Evolutionary conservation across 148 eudicot species (phyloP).

Genomic region (Camellia granthamiana): DNA sequence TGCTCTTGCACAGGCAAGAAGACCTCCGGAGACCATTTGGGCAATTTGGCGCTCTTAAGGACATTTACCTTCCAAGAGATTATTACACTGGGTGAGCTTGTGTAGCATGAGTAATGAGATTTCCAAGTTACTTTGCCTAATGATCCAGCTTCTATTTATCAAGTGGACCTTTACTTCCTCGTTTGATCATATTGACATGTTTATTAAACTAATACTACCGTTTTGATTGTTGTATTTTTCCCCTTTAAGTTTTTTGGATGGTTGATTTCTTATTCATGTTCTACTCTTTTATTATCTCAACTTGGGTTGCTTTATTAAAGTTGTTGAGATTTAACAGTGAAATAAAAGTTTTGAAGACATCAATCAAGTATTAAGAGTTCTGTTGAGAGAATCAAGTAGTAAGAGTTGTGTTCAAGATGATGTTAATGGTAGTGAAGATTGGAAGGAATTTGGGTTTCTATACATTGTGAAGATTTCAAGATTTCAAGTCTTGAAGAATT

Average conservation of each 20-base stretch:
- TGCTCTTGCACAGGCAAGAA: slow-evolving; percentile 63
- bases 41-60: slow-evolving; percentile 89
- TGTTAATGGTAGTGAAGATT: slow-evolving; percentile 78
- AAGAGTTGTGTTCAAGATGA: slow-evolving; percentile 62
- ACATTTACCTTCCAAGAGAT: slow-evolving; percentile 88
- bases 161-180: not conserved
- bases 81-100: slow-evolving; percentile 88
- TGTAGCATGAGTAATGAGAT: slow-evolving; percentile 7
- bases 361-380: slow-evolving; percentile 91
- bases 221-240: not conserved
- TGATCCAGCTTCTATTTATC: not conserved
- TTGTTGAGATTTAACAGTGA: slow-evolving; percentile 83
- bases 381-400: slow-evolving; percentile 51
- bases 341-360: slow-evolving; percentile 73
- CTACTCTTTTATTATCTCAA: slow-evolving; percentile 26
- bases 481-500: slow-evolving; percentile 92
- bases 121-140: not conserved
- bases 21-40: slow-evolving; percentile 92
- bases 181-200: slow-evolving; percentile 6
- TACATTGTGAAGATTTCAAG: slow-evolving; percentile 75
- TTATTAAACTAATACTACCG: not conserved
- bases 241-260: not conserved
- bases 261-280: not conserved
- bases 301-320: slow-evolving; percentile 37
- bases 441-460: slow-evolving; percentile 68